A percentile compares a stretch with the other conserved stretches of the same genome.
These are phyloP conservation scores for Aphanomyces stellatus DNA, from an alignment of 352 stramenopile species.

Conservation along the genomic window DNA sequence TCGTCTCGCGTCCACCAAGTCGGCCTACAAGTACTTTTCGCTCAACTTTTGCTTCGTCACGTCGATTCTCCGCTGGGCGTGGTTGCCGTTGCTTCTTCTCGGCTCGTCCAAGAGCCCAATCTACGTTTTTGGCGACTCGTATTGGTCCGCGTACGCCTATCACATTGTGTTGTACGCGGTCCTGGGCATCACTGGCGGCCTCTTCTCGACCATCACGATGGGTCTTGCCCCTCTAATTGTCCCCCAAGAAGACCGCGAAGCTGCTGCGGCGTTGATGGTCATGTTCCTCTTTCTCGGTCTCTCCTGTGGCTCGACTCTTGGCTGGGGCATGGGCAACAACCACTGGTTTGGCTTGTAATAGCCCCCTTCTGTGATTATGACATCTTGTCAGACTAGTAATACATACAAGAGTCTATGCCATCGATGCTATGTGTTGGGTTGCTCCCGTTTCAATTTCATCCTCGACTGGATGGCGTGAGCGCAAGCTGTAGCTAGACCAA, in stretches of 20 bases:
- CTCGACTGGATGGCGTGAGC: too few species aligned
- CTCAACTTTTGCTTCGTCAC: slow-evolving; percentile 36
- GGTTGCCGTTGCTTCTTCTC: slow-evolving; percentile 49
- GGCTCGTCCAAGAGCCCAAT: slow-evolving; percentile 40
- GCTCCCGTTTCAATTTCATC: too few species aligned
- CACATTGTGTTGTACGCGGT: slow-evolving; percentile 27
- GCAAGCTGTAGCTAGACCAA: too few species aligned
- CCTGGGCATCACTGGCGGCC: slow-evolving; percentile 41
- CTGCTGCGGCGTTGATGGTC: slow-evolving; percentile 48
- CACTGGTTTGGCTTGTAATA: slow-evolving; percentile 32
- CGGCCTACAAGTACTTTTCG: slow-evolving; percentile 47
- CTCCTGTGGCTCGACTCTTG: slow-evolving; percentile 33
- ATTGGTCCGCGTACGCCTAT: neutral
- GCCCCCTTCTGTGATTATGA: too few species aligned
- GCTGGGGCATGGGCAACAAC: slow-evolving; percentile 43
- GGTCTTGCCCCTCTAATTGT: slow-evolving; percentile 39
- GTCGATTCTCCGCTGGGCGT: slow-evolving; percentile 38
- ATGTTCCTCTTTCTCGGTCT: slow-evolving; percentile 47
- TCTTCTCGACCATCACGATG: slow-evolving; percentile 59
- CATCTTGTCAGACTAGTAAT: too few species aligned
- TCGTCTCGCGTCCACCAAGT: slow-evolving; percentile 32
- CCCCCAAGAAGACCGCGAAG: slow-evolving; percentile 42
- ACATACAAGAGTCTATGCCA: too few species aligned
- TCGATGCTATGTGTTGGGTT: too few species aligned
- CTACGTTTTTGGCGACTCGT: slow-evolving; percentile 35